A percentile compares a stretch with the other conserved stretches of the same genome.
Evolutionary conservation across 805 yeast genomes (phyloP).

Genomic region (Starmerella cellae): DNA sequence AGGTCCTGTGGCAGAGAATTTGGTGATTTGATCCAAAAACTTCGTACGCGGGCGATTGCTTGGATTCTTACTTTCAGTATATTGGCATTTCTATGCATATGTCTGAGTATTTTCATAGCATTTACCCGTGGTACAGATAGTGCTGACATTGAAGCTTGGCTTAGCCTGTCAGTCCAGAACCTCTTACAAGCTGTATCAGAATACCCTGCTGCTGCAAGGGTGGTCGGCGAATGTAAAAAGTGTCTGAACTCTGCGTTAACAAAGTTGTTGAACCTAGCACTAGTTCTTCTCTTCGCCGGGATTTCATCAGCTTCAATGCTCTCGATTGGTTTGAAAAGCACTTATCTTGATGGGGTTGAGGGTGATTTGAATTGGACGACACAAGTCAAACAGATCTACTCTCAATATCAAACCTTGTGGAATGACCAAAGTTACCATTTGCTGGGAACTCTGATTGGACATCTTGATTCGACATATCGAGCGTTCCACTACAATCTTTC

Average conservation of each 20-base stretch:
- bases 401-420: not conserved
- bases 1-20: not conserved
- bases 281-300: too few species aligned
- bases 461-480: not conserved
- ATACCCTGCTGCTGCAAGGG: too few species aligned
- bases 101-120: not conserved
- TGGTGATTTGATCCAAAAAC: not conserved
- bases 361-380: not conserved
- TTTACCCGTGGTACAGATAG: too few species aligned
- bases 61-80: not conserved
- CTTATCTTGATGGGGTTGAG: too few species aligned
- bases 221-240: too few species aligned
- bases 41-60: not conserved
- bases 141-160: too few species aligned
- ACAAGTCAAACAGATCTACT: not conserved
- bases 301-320: too few species aligned
- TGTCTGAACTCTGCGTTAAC: too few species aligned
- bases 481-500: not conserved
- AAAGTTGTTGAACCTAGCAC: too few species aligned
- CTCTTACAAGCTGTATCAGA: too few species aligned
- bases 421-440: not conserved
- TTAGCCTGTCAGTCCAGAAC: too few species aligned
- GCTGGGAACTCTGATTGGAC: not conserved
- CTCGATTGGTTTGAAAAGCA: too few species aligned
- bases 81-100: not conserved